These are phyloP conservation scores for Debaryomycetaceae sp. DNA, from an alignment of 1,139 yeast species.

Conservation along the genomic window DNA sequence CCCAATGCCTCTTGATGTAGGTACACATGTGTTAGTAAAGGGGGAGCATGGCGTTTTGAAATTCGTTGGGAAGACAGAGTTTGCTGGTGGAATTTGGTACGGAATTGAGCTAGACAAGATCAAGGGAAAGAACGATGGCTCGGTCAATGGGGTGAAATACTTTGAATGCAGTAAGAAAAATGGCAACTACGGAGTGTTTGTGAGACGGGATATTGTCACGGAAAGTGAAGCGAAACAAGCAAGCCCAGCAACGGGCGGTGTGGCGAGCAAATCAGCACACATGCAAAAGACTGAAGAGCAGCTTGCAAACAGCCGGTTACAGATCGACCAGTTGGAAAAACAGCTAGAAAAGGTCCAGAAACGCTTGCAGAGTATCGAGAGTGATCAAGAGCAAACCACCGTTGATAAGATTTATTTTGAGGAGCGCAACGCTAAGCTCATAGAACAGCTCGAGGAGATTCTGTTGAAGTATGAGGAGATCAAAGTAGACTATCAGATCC, in stretches of 20 bases:
- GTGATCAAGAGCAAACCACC: constrained; percentile 45
- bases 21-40: constrained; percentile 40
- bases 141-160: constrained; percentile 60
- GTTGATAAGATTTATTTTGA: constrained; percentile 54
- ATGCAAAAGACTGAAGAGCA: neutral
- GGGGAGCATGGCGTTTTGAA: constrained; percentile 44
- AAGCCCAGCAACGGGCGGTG: neutral
- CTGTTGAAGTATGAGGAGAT: constrained; percentile 35
- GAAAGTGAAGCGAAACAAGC: neutral
- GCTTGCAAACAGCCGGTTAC: constrained; percentile 3
- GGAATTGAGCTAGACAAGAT: constrained; percentile 70
- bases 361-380: constrained; percentile 21
- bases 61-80: constrained; percentile 51
- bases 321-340: constrained; percentile 1
- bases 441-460: constrained; percentile 23
- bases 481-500: constrained; percentile 34
- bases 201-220: constrained; percentile 19
- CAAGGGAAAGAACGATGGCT: constrained; percentile 77
- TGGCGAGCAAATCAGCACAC: neutral
- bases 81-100: constrained; percentile 70
- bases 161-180: constrained; percentile 46
- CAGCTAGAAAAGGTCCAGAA: constrained; percentile 1
- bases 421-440: constrained; percentile 36
- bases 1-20: constrained; percentile 17
- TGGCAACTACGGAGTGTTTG: constrained; percentile 57